A percentile compares a stretch with the other conserved stretches of the same genome.
Conservation (phyloP, 2,329 filamentous ascomycete species). For the Pochonia chlamydosporia region DNA sequence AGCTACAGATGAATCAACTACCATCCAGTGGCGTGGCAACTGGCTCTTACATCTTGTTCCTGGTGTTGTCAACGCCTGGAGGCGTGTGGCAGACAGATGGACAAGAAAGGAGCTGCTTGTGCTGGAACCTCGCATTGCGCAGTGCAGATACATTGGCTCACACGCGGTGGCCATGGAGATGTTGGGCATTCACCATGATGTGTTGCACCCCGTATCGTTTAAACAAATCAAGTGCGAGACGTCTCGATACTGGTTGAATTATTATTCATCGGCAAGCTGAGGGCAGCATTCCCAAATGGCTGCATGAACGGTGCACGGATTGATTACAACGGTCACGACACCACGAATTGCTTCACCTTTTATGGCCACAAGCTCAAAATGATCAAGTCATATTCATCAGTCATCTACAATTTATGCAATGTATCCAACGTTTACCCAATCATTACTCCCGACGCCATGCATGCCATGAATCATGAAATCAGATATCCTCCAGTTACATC, state of each 20-base stretch:
- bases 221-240: conserved; percentile 3
- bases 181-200: neutral
- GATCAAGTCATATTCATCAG: too few species aligned
- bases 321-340: too few species aligned
- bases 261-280: too few species aligned
- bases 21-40: neutral
- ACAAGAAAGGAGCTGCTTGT: neutral
- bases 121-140: conserved; percentile 1
- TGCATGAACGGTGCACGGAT: too few species aligned
- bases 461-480: conserved; percentile 5
- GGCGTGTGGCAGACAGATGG: neutral
- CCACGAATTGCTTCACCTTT: too few species aligned
- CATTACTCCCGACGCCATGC: conserved; percentile 5
- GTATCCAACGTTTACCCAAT: too few species aligned
- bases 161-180: conserved; percentile 1
- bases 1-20: neutral
- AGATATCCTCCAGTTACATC: conserved; percentile 19
- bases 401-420: too few species aligned
- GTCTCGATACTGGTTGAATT: conserved; percentile 4
- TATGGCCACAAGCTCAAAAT: too few species aligned
- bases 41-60: neutral
- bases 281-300: too few species aligned
- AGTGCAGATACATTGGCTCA: neutral
- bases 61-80: neutral
- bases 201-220: conserved; percentile 1